These are phyloP conservation scores for Excoecaria cochinchinensis DNA, from an alignment of 345 rosid genomes.

Conservation along the genomic window DNA sequence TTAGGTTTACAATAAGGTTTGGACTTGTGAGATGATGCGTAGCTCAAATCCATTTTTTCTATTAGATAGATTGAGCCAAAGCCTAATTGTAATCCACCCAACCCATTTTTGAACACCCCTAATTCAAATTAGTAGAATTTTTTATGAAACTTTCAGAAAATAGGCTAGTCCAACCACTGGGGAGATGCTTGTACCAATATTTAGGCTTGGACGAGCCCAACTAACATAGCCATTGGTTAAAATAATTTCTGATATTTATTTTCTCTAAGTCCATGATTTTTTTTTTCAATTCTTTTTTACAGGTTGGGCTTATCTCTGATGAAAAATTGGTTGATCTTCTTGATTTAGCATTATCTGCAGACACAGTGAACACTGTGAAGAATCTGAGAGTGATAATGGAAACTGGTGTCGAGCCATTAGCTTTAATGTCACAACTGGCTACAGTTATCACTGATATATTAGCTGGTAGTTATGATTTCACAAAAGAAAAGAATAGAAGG, in stretches of 20 bases:
- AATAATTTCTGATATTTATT: constrained; percentile 12
- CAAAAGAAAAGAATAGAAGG: constrained; percentile 64
- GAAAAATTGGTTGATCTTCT: constrained; percentile 98
- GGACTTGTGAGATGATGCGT: too few relatives aligned
- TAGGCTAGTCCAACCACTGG: background rate
- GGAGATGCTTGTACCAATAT: background rate
- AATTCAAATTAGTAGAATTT: background rate
- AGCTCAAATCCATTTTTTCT: too few relatives aligned
- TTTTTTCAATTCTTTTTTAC: constrained; percentile 13
- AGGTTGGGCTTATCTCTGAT: constrained; percentile 97
- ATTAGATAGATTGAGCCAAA: too few relatives aligned
- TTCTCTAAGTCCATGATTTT: constrained; percentile 13
- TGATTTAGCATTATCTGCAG: constrained; percentile 97
- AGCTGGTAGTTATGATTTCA: constrained; percentile 85
- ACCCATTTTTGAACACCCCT: too few relatives aligned
- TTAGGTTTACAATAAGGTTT: too few relatives aligned
- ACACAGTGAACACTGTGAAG: constrained; percentile 96
- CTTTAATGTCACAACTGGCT: constrained; percentile 98
- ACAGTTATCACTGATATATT: constrained; percentile 92
- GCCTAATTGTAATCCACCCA: too few relatives aligned
- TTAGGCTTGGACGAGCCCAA: background rate
- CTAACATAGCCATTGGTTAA: background rate
- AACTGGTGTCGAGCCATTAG: constrained; percentile 89
- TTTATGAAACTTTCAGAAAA: background rate
- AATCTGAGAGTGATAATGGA: constrained; percentile 87